Evolutionary conservation across 495 filamentous ascomycete genomes (phyloP), one percentile per base, ranked within the genome.

Genomic region (Rhizodiscina lignyota): DNA sequence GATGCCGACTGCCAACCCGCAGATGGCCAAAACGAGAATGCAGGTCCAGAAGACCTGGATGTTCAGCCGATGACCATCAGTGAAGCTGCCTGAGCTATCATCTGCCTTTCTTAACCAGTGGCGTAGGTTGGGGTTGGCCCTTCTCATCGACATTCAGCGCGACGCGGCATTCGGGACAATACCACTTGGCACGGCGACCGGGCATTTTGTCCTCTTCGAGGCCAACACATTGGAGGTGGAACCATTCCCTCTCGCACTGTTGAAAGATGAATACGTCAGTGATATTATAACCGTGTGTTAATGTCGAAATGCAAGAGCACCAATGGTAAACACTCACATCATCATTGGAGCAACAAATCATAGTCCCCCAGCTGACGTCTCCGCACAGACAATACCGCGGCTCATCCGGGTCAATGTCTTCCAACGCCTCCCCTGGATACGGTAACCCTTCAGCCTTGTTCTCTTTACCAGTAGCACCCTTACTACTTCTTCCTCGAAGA

Each of bases 271-370:
- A 43, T 50, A 37, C 11, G 33, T 18, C 21, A 5, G 4, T 5
- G 20, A 40, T 11, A 43, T 32, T 40, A 42, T 66, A 40, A 6
- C 16, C 16, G 34, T 15, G 4, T 28, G 5, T 26, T 15, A 41
- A 12, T 41, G 11, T 13, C 13, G 23, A 19, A 30, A 16, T 26
- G 22, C 8, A 30, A 19, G n/a, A n/a, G n/a, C n/a, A n/a, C n/a
- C n/a, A n/a, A n/a, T n/a, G 27, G 11, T 8, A 32, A 6, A 35
- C 4, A 49, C 83, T 72, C 64, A 93, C 86, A 63, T 91, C 74
- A 36, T 62, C 59, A 49, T 91, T 92, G 47, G 96, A 89, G 48
- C 89, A 97, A 45, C 76, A 75, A 50, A 97, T 86, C 89, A 97
- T 97, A 18, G 72, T 77, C 34, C 89, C 89, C 52, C 75, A 93